Evolutionary conservation across 108 stramenopile species (phyloP).

Genomic region (Epithemia pelagica): DNA sequence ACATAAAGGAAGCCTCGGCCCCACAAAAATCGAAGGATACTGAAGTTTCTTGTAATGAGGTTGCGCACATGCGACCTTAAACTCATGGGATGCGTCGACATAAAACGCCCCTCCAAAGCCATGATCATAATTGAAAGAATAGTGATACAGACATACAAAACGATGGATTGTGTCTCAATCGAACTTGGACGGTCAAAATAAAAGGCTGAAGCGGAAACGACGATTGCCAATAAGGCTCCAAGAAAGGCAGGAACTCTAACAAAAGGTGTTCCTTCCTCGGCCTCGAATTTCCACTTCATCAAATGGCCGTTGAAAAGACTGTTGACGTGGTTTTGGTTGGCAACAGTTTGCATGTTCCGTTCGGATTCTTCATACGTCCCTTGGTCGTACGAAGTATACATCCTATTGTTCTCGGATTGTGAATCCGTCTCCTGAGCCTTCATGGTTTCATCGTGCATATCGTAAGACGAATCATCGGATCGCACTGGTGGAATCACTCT

Average conservation of each 20-base stretch:
- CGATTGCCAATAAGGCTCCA: constrained; percentile 18
- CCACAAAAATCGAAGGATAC: constrained; percentile 44
- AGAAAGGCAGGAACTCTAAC: constrained; percentile 26
- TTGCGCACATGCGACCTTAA: constrained; percentile 25
- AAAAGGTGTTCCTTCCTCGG: constrained; percentile 40
- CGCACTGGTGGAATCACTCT: background rate
- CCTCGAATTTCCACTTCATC: constrained; percentile 44
- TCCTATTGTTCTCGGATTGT: background rate
- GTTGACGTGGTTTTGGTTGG: constrained; percentile 10
- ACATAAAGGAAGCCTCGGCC: constrained; percentile 48
- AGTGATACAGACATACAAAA: constrained; percentile 22
- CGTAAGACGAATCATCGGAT: background rate
- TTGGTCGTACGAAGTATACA: background rate
- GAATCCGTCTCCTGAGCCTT: background rate
- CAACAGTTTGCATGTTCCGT: background rate
- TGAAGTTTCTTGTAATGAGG: constrained; percentile 26
- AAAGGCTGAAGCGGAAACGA: constrained; percentile 19
- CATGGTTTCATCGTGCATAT: background rate
- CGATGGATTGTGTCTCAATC: constrained; percentile 12
- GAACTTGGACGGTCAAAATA: background rate
- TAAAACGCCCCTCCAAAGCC: constrained; percentile 37
- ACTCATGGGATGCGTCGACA: constrained; percentile 20
- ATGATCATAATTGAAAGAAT: constrained; percentile 22
- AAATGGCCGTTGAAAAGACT: constrained; percentile 35
- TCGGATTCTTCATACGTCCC: background rate